Evolutionary conservation across 2,329 filamentous ascomycete genomes (phyloP), one percentile per base, ranked within the genome.

Genomic region (Alternaria ventricosa): DNA sequence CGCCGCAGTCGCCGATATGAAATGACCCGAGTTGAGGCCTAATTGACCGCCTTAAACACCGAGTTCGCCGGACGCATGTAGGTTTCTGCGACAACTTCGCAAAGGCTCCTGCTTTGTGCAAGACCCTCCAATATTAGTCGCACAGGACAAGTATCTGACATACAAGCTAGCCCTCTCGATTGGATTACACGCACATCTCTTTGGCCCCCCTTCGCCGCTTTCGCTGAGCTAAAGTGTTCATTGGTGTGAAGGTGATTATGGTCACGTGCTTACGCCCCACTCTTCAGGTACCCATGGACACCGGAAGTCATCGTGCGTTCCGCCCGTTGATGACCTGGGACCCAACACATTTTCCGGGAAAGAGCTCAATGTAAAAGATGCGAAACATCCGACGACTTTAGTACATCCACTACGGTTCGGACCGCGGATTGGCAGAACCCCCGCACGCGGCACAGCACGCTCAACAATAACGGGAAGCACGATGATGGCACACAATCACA

Each of bases 261-360:
- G 49, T 53, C 58, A 61, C 58, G 53, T 61, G 53, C 10, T n/a
- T n/a, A 20, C 18, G 49, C 45, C 53, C 53, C 54, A 61, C 51
- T n/a, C 4, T 25, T 33, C 8, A 18, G n/a, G 22, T 22, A 50
- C 27, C 12, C 23, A 20, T 44, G 45, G 44, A 45, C 23, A n/a
- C 30, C 44, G 5, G 45, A 41, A 53, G 36, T 28, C 23, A 30
- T 25, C n/a, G 30, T 27, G 23, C 44, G 20, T 36, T 20, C 33
- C 22, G 49, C 30, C 44, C 15, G 8, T 15, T 20, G 28, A 30
- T 41, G 13, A 33, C 30, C n/a, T 23, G 28, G 28, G 13, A 25
- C 28, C 13, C 12, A 36, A 36, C 30, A 23, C 12, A 8, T 53
- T 41, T 15, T 30, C 33, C 49, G 30, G 18, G 20, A 13, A 13